Evolutionary conservation across 2,329 filamentous ascomycete species (phyloP).

Genomic region (Colletotrichum tanaceti): DNA sequence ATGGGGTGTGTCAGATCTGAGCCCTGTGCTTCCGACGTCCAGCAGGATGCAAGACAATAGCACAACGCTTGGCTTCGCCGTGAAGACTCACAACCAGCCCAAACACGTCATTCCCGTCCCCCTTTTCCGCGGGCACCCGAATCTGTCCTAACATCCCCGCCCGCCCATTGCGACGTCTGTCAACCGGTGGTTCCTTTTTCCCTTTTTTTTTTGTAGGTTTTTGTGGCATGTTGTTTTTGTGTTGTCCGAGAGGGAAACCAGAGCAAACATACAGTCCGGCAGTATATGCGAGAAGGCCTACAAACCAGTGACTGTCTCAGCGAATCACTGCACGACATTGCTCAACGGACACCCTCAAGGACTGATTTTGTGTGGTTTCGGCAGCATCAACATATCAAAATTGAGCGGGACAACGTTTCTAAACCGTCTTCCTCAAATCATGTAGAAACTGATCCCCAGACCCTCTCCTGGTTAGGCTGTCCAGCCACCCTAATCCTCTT

Average conservation of each 20-base stretch:
- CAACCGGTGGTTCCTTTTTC: background rate
- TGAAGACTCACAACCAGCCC: constrained; percentile 11
- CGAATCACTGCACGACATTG: constrained; percentile 17
- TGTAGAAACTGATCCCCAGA: constrained; percentile 1
- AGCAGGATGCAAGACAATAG: background rate
- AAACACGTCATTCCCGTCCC: constrained; percentile 8
- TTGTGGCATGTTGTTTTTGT: background rate
- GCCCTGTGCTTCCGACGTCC: constrained; percentile 5
- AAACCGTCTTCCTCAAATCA: constrained; percentile 23
- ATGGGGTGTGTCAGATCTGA: background rate
- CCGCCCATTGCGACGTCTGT: background rate
- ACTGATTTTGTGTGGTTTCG: constrained; percentile 5
- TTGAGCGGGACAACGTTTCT: constrained; percentile 37
- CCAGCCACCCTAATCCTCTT: constrained; percentile 4
- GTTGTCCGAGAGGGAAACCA: background rate
- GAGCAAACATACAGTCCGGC: constrained; percentile 28
- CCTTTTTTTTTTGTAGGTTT: background rate
- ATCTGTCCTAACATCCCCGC: background rate
- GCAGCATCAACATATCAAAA: constrained; percentile 36
- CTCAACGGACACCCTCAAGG: constrained; percentile 15
- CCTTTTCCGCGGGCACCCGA: constrained; percentile 5
- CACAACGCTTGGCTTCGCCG: constrained; percentile 7
- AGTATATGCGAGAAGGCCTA: background rate
- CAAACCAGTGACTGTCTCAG: background rate
- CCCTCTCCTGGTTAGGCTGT: background rate